Evolutionary conservation across 768 basidiomycete genomes (phyloP).

Genomic region (Termitomyces titanicus): DNA sequence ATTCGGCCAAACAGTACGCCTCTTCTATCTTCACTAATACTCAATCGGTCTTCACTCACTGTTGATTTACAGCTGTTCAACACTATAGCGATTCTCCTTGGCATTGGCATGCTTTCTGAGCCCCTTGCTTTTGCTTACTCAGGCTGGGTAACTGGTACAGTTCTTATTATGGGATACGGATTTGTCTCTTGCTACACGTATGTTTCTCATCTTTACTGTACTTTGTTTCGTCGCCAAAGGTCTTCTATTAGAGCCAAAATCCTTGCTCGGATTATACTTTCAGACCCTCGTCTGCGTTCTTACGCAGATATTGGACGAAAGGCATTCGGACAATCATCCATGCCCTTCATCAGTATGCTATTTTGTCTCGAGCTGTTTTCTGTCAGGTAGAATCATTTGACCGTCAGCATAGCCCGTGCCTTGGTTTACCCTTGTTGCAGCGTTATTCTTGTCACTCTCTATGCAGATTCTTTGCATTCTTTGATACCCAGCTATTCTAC

Average conservation of each 20-base stretch:
- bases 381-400: slow-evolving; percentile 49
- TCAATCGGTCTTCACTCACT: slow-evolving; percentile 1
- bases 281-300: slow-evolving; percentile 67
- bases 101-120: slow-evolving; percentile 86
- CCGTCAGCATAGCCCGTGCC: neutral
- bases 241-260: slow-evolving; percentile 67
- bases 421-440: slow-evolving; percentile 28
- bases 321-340: slow-evolving; percentile 78
- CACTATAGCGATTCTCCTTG: slow-evolving; percentile 79
- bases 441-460: slow-evolving; percentile 85
- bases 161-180: slow-evolving; percentile 74
- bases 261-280: slow-evolving; percentile 70
- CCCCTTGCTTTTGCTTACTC: slow-evolving; percentile 90
- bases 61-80: slow-evolving; percentile 71
- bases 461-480: slow-evolving; percentile 80
- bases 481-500: slow-evolving; percentile 66
- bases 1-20: slow-evolving; percentile 66
- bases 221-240: neutral
- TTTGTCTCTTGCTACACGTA: slow-evolving; percentile 87
- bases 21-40: neutral
- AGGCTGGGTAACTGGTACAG: slow-evolving; percentile 81
- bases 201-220: slow-evolving; percentile 23
- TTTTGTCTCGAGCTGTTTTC: slow-evolving; percentile 90
- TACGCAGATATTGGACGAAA: slow-evolving; percentile 89
- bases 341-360: slow-evolving; percentile 59